Conservation (phyloP, 177 flowering plant species). For the Tripterygium wilfordii region DNA sequence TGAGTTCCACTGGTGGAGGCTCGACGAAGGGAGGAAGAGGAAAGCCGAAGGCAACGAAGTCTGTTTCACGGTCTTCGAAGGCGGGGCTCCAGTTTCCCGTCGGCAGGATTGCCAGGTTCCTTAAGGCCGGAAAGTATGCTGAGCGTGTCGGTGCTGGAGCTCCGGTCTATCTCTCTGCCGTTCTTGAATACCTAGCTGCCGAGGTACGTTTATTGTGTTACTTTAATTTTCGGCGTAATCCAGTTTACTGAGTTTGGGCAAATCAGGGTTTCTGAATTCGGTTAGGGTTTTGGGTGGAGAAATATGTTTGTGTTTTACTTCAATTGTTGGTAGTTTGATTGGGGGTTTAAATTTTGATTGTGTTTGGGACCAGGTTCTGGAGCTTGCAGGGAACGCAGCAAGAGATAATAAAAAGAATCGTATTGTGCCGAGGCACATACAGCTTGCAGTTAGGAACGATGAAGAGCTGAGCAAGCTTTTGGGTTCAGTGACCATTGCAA, state of each 20-base stretch:
- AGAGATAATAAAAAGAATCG: slow-evolving; percentile 63
- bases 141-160: slow-evolving; percentile 67
- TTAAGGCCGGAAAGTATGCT: slow-evolving; percentile 58
- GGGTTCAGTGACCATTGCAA: slow-evolving; percentile 56
- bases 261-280: not conserved
- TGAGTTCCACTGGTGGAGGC: slow-evolving; percentile 36
- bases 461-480: slow-evolving; percentile 58
- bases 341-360: not conserved
- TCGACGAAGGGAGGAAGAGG: slow-evolving; percentile 59
- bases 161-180: slow-evolving; percentile 61
- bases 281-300: not conserved
- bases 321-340: not conserved
- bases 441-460: slow-evolving; percentile 63
- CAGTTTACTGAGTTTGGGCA: not conserved
- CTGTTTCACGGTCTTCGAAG: slow-evolving; percentile 41
- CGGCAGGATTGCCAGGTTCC: slow-evolving; percentile 56
- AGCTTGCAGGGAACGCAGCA: slow-evolving; percentile 66
- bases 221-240: not conserved
- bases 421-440: slow-evolving; percentile 55
- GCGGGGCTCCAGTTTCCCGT: slow-evolving; percentile 68
- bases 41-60: slow-evolving; percentile 47
- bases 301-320: not conserved
- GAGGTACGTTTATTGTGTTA: slow-evolving; percentile 26
- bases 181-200: slow-evolving; percentile 59
- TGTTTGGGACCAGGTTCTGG: slow-evolving; percentile 38